A percentile compares a stretch with the other conserved stretches of the same genome.
These are phyloP conservation scores for Suillus tomentosus DNA, from an alignment of 768 basidiomycete genomes.

Conservation along the genomic window DNA sequence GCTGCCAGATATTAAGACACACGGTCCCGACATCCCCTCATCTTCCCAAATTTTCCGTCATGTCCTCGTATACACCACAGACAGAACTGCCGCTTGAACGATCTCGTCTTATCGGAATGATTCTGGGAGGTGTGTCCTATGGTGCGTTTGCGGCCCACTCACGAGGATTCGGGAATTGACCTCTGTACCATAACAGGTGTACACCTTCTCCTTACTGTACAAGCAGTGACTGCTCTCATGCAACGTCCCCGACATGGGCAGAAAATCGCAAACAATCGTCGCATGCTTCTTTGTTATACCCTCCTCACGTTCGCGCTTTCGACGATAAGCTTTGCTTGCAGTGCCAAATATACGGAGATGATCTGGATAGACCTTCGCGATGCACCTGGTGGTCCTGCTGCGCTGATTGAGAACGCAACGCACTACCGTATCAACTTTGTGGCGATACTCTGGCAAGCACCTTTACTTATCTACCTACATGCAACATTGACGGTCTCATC, in stretches of 20 bases:
- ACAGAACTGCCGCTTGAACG: not conserved
- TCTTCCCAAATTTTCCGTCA: not conserved
- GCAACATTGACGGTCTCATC: not conserved
- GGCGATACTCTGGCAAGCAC: not conserved
- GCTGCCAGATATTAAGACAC: not conserved
- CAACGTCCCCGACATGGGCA: too few species aligned
- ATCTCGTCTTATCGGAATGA: not conserved
- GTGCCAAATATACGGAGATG: constrained; percentile 5
- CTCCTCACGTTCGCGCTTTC: too few species aligned
- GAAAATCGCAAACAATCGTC: too few species aligned
- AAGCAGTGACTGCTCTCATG: too few species aligned
- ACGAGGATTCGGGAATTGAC: too few species aligned
- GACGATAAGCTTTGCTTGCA: too few species aligned
- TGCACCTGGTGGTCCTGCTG: not conserved
- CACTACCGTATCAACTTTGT: not conserved
- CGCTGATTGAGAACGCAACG: not conserved
- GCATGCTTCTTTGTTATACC: too few species aligned
- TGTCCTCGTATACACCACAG: not conserved
- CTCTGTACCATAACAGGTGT: too few species aligned
- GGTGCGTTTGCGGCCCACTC: not conserved
- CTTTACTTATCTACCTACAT: not conserved
- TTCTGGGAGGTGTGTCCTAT: not conserved
- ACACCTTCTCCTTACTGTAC: too few species aligned
- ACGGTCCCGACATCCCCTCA: not conserved
- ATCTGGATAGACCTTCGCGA: constrained; percentile 26